Evolutionary conservation across 306 rosid genomes (phyloP).

Genomic region (Pterocarpus macrocarpus): DNA sequence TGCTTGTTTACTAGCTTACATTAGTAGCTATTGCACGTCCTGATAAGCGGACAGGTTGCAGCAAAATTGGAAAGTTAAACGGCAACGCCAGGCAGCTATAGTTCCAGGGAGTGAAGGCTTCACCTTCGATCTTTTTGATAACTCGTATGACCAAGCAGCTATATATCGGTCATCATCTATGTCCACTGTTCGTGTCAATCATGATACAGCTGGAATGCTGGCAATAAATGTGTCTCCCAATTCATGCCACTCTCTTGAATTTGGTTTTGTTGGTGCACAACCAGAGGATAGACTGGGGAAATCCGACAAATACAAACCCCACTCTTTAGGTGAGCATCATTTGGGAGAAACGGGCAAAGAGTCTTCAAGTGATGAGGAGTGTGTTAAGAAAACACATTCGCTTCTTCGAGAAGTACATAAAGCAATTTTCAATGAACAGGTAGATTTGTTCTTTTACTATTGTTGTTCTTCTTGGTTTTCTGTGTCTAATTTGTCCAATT

Average conservation of each 20-base stretch:
- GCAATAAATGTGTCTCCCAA: conserved; percentile 77
- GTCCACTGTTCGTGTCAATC: conserved; percentile 80
- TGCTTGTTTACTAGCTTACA: conserved; percentile 37
- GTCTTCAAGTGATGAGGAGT: conserved; percentile 66
- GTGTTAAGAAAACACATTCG: conserved; percentile 76
- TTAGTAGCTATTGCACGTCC: conserved; percentile 35
- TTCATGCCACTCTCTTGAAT: conserved; percentile 73
- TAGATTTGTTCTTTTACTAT: conserved; percentile 38
- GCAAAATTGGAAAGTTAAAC: conserved; percentile 99
- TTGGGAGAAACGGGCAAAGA: conserved; percentile 65
- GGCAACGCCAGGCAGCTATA: conserved; percentile 81
- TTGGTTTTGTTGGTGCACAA: conserved; percentile 68
- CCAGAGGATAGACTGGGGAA: conserved; percentile 54
- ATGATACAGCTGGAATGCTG: conserved; percentile 92
- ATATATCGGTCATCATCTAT: conserved; percentile 63
- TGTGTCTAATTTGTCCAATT: conserved; percentile 14
- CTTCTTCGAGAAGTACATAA: conserved; percentile 85
- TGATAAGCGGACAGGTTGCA: conserved; percentile 78
- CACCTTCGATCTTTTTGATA: conserved; percentile 93
- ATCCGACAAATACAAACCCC: conserved; percentile 49
- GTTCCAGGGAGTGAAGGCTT: conserved; percentile 94
- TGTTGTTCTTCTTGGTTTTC: conserved; percentile 4
- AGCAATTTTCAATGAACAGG: conserved; percentile 86
- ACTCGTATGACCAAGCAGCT: conserved; percentile 72
- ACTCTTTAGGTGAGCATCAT: conserved; percentile 49